These are phyloP conservation scores for Hygrophorus russula DNA, from an alignment of 768 basidiomycete species.

Conservation along the genomic window DNA sequence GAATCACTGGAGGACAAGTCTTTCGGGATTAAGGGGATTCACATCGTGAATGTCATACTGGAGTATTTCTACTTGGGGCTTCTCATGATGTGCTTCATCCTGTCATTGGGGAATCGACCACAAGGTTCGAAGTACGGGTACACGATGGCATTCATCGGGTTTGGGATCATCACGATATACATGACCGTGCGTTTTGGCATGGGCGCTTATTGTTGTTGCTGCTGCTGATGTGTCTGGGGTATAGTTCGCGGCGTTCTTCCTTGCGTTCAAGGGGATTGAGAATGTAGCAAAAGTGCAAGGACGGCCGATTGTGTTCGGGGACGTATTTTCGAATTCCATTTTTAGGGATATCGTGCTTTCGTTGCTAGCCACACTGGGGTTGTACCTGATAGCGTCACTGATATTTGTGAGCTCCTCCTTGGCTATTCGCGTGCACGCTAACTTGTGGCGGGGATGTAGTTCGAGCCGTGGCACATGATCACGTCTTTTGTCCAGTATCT, in stretches of 20 bases:
- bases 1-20: conserved; percentile 58
- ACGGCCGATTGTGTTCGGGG: conserved; percentile 36
- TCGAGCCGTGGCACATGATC: conserved; percentile 98
- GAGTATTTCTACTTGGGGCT: conserved; percentile 85
- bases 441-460: conserved; percentile 26
- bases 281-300: conserved; percentile 36
- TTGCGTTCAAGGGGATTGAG: conserved; percentile 75
- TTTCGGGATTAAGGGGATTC: conserved; percentile 50
- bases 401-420: conserved; percentile 59
- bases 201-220: neutral
- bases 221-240: conserved; percentile 1
- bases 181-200: conserved; percentile 61
- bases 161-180: conserved; percentile 86
- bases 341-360: conserved; percentile 85
- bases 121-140: conserved; percentile 87
- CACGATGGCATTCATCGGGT: conserved; percentile 76
- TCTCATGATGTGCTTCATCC: conserved; percentile 77
- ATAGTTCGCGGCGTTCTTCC: conserved; percentile 66
- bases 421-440: too few relatives aligned
- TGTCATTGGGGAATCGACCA: conserved; percentile 84
- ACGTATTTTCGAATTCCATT: conserved; percentile 66
- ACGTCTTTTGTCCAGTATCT: conserved; percentile 92
- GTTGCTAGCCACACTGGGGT: conserved; percentile 75
- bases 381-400: conserved; percentile 76
- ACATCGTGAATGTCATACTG: conserved; percentile 65